phyloP scores from a whole-genome alignment of 2,329 filamentous ascomycete species.

The Rhynchosporium graminicola region DNA sequence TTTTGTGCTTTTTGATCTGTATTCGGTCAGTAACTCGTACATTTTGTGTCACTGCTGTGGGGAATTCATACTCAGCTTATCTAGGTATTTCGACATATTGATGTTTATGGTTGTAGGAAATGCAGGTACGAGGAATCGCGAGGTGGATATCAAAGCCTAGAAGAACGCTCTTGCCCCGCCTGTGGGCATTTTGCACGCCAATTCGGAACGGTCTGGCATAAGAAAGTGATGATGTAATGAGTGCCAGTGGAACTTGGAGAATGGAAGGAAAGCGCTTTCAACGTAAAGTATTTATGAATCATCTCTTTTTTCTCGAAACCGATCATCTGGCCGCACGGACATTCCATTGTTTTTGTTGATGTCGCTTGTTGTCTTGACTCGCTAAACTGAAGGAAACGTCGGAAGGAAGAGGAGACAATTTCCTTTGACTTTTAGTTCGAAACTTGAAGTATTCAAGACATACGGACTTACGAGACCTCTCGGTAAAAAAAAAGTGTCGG shows the following conservation, averaged over 20 bases:
- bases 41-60: neutral
- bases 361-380: neutral
- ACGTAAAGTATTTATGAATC: neutral
- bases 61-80: slow-evolving; percentile 1
- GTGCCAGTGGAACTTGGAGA: neutral
- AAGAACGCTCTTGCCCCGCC: slow-evolving; percentile 3
- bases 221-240: slow-evolving; percentile 10
- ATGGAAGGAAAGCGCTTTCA: neutral
- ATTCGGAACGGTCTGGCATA: neutral
- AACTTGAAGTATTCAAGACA: too few species aligned
- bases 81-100: slow-evolving; percentile 6
- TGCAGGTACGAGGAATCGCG: slow-evolving; percentile 1
- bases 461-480: too few species aligned
- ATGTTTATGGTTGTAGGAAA: neutral
- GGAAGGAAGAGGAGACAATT: too few species aligned
- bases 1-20: neutral
- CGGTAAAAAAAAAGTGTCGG: too few species aligned
- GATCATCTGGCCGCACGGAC: neutral
- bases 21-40: neutral
- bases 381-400: neutral
- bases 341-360: neutral
- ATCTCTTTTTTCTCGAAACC: too few species aligned
- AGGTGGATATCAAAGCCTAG: neutral
- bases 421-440: too few species aligned
- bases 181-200: neutral